Conservation (phyloP, 2,329 filamentous ascomycete genomes). For the Phaeosphaeriaceae sp. region DNA sequence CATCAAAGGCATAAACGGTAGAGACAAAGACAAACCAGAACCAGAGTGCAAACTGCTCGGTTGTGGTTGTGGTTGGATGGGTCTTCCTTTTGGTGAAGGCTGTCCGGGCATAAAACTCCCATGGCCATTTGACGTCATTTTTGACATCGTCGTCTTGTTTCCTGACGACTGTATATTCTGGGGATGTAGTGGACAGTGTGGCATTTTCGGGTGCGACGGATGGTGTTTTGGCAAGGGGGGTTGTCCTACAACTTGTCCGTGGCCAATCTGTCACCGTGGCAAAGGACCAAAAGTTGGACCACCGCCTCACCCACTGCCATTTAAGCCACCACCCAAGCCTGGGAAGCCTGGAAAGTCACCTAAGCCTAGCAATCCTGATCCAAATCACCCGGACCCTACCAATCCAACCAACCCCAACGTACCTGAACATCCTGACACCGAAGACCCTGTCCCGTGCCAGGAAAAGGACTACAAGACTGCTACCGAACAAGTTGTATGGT, state of each 20-base stretch:
- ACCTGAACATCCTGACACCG: not conserved
- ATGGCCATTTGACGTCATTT: slow-evolving; percentile 1
- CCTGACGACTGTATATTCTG: slow-evolving; percentile 18
- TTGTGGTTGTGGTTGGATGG: slow-evolving; percentile 34
- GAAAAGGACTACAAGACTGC: slow-evolving; percentile 28
- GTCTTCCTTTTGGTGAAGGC: slow-evolving; percentile 26
- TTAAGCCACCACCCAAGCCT: not conserved
- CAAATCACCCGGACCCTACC: not conserved
- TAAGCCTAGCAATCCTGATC: not conserved
- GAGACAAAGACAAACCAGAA: not conserved
- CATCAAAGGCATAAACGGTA: not conserved
- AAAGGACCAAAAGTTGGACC: slow-evolving; percentile 27
- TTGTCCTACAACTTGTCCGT: slow-evolving; percentile 22
- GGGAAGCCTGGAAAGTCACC: not conserved
- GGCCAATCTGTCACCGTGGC: slow-evolving; percentile 19
- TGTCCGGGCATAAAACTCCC: slow-evolving; percentile 11
- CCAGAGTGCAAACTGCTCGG: slow-evolving; percentile 26
- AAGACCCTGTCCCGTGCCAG: slow-evolving; percentile 17
- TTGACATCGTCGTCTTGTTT: slow-evolving; percentile 24
- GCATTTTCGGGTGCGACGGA: slow-evolving; percentile 24
- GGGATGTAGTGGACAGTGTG: slow-evolving; percentile 19
- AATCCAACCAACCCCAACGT: not conserved
- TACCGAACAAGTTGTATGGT: slow-evolving; percentile 28
- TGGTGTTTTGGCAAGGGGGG: slow-evolving; percentile 19
- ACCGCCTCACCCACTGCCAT: slow-evolving; percentile 6